Evolutionary conservation across 2,329 filamentous ascomycete species (phyloP).

Genomic region (Diaporthe longicolla): DNA sequence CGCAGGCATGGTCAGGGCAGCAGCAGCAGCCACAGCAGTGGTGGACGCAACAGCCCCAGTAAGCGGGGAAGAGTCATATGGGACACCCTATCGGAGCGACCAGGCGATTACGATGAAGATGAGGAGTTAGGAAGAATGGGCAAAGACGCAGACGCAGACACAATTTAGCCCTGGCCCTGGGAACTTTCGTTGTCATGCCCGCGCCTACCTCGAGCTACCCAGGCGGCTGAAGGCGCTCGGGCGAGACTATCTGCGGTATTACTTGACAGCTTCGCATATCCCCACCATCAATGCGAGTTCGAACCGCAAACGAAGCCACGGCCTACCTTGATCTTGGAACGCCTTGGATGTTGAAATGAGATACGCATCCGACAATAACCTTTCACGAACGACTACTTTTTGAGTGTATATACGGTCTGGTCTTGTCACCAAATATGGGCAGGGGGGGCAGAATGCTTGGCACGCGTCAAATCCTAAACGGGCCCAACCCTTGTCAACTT

Average conservation of each 20-base stretch:
- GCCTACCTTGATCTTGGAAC: slow-evolving; percentile 26
- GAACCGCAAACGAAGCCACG: slow-evolving; percentile 27
- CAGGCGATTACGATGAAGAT: neutral
- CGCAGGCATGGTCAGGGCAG: slow-evolving; percentile 70
- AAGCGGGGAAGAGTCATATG: neutral
- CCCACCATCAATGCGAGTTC: neutral
- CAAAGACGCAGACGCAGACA: neutral
- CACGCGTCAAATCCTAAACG: neutral
- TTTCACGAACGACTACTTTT: slow-evolving; percentile 5
- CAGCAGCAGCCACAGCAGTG: slow-evolving; percentile 74
- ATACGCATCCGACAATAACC: slow-evolving; percentile 16
- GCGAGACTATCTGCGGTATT: neutral
- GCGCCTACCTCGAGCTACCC: neutral
- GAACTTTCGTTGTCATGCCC: neutral
- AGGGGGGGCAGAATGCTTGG: neutral
- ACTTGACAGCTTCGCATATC: neutral
- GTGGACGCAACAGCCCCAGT: slow-evolving; percentile 68
- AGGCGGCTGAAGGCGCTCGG: neutral
- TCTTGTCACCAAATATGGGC: slow-evolving; percentile 20
- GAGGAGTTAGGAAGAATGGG: neutral
- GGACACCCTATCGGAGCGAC: neutral
- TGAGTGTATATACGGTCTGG: slow-evolving; percentile 31
- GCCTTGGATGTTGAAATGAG: slow-evolving; percentile 24
- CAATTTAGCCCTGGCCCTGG: too few relatives aligned
- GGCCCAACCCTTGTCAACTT: neutral